Conservation (phyloP, 2,329 filamentous ascomycete genomes). For the Cytospora paraplurivora region DNA sequence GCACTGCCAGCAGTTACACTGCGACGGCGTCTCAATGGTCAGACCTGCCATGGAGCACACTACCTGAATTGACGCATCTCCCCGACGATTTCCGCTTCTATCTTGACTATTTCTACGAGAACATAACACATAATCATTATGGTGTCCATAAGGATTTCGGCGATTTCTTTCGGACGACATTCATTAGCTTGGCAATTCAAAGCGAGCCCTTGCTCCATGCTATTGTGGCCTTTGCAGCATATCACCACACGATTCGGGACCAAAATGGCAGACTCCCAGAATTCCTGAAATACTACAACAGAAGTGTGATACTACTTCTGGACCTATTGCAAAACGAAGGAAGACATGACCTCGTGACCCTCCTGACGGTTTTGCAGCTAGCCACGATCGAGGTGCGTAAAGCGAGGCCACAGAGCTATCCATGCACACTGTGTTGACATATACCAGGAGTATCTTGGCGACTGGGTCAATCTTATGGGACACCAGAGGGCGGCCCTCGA, state of each 20-base stretch:
- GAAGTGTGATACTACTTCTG: constrained; percentile 77
- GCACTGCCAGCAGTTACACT: constrained; percentile 42
- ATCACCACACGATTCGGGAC: constrained; percentile 74
- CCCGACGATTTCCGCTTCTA: constrained; percentile 75
- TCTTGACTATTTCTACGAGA: constrained; percentile 74
- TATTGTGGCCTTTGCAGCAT: constrained; percentile 84
- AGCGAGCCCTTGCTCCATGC: constrained; percentile 83
- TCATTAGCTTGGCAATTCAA: constrained; percentile 71
- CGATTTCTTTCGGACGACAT: constrained; percentile 71
- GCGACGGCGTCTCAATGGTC: constrained; percentile 36
- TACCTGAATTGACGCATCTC: constrained; percentile 58
- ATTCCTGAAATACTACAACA: constrained; percentile 89
- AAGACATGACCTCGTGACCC: constrained; percentile 69
- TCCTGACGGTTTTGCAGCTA: constrained; percentile 87
- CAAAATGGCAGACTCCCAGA: constrained; percentile 73
- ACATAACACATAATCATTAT: constrained; percentile 82
- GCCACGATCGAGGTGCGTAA: constrained; percentile 81
- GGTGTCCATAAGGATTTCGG: constrained; percentile 70
- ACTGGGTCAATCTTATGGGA: constrained; percentile 91
- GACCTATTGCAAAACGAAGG: constrained; percentile 70
- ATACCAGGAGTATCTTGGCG: constrained; percentile 83
- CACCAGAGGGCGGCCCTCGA: constrained; percentile 89
- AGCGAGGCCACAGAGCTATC: too few species aligned
- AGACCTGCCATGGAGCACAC: constrained; percentile 36
- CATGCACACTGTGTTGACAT: constrained; percentile 34